These are phyloP conservation scores for Verticillium klebahnii DNA, from an alignment of 2,329 filamentous ascomycete species.

Conservation along the genomic window DNA sequence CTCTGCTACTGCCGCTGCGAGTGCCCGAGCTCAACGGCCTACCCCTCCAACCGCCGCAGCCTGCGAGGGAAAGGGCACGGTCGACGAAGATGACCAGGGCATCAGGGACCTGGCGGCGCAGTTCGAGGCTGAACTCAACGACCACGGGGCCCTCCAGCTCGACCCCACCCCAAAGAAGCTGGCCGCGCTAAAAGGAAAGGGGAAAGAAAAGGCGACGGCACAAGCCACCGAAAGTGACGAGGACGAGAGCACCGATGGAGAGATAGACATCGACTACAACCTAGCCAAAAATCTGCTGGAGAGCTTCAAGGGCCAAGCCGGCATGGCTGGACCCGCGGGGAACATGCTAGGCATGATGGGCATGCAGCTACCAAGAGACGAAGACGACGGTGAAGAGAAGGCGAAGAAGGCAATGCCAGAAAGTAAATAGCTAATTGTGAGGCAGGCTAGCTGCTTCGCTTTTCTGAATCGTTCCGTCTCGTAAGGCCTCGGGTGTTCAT, in stretches of 20 bases:
- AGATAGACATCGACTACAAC: conserved; percentile 78
- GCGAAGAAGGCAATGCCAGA: conserved; percentile 1
- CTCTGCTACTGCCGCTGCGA: conserved; percentile 5
- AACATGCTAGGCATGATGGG: conserved; percentile 88
- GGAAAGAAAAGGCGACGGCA: conserved; percentile 3
- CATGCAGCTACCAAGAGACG: conserved; percentile 73
- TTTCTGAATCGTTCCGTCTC: neutral
- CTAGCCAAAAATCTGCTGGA: conserved; percentile 87
- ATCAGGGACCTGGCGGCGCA: conserved; percentile 61
- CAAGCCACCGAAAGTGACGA: conserved; percentile 26
- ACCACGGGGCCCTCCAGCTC: conserved; percentile 60
- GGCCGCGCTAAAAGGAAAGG: conserved; percentile 20
- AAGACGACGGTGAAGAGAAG: conserved; percentile 46
- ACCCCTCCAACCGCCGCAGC: neutral
- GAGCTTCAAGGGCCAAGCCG: conserved; percentile 86
- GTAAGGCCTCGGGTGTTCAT: neutral
- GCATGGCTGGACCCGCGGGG: conserved; percentile 77
- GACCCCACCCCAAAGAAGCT: conserved; percentile 30
- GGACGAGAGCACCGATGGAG: conserved; percentile 47
- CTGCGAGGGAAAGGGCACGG: conserved; percentile 17
- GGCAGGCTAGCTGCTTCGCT: neutral
- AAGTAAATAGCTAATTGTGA: neutral
- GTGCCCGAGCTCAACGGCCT: conserved; percentile 1
- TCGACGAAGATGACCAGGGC: conserved; percentile 51
- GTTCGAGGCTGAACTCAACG: conserved; percentile 70